Evolutionary conservation across 1,284 basidiomycete species (phyloP).

Genomic region (Heterobasidion occidentale): DNA sequence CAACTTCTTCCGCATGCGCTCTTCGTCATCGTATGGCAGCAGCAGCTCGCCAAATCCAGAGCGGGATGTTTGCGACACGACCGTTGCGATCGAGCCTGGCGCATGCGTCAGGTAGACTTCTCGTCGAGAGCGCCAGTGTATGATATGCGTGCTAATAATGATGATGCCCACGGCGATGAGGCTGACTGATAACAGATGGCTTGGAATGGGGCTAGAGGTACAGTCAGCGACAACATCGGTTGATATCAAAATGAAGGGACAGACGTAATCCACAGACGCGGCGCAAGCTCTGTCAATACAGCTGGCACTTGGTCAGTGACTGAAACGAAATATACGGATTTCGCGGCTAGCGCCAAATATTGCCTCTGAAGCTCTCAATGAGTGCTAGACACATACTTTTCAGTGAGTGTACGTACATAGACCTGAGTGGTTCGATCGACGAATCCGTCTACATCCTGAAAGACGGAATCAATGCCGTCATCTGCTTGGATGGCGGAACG

Average conservation of each 20-base stretch:
- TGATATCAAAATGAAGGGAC: conserved; percentile 12
- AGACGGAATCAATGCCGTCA: conserved; percentile 32
- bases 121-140: conserved; percentile 38
- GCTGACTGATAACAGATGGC: conserved; percentile 37
- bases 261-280: conserved; percentile 50
- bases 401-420: conserved; percentile 37
- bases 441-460: conserved; percentile 41
- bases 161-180: conserved; percentile 38
- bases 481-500: conserved; percentile 32
- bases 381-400: background rate
- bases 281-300: conserved; percentile 28
- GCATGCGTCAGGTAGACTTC: conserved; percentile 43
- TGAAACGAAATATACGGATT: conserved; percentile 45
- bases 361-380: conserved; percentile 27
- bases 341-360: conserved; percentile 47
- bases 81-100: conserved; percentile 53
- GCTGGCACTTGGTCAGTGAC: conserved; percentile 28
- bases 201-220: conserved; percentile 35
- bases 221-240: background rate
- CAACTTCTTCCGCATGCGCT: conserved; percentile 37
- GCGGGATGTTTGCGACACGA: conserved; percentile 46
- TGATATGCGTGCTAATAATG: conserved; percentile 36
- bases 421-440: conserved; percentile 36
- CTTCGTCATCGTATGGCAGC: conserved; percentile 47
- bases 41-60: conserved; percentile 57